Percentiles rank a stretch among this genome's conserved stretches.
Conservation (phyloP, 2,329 filamentous ascomycete genomes). For the Trichoderma sp. region DNA sequence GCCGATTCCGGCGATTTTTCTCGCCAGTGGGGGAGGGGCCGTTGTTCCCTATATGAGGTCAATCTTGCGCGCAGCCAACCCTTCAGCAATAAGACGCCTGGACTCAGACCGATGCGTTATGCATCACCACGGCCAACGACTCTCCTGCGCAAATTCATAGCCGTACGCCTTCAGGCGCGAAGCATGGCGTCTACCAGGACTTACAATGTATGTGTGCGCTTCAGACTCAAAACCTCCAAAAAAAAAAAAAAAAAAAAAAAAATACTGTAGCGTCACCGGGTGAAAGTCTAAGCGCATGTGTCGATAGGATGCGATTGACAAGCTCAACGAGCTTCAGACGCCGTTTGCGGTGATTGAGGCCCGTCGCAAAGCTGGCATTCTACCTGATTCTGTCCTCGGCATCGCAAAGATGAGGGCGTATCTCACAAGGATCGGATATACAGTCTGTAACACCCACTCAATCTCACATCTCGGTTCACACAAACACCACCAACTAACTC, state of each 20-base stretch:
- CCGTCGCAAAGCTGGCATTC: slow-evolving; percentile 69
- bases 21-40: not conserved
- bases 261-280: not conserved
- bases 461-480: not conserved
- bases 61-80: not conserved
- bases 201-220: slow-evolving; percentile 32
- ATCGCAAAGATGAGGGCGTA: slow-evolving; percentile 73
- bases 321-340: slow-evolving; percentile 86
- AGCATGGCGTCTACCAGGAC: slow-evolving; percentile 33
- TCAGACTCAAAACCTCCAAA: no score
- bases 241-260: no score
- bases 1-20: slow-evolving; percentile 15
- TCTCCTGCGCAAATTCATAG: slow-evolving; percentile 25
- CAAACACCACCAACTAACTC: not conserved
- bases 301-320: slow-evolving; percentile 73
- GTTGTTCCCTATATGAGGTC: not conserved
- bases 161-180: slow-evolving; percentile 21
- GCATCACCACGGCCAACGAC: slow-evolving; percentile 29
- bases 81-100: not conserved
- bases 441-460: slow-evolving; percentile 38
- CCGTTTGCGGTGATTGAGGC: slow-evolving; percentile 79
- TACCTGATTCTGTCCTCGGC: slow-evolving; percentile 66
- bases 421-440: slow-evolving; percentile 73
- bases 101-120: slow-evolving; percentile 33
- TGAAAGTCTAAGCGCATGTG: not conserved